A percentile compares a stretch with the other conserved stretches of the same genome.
Evolutionary conservation across 306 rosid species (phyloP).

Genomic region (Cucumis hystrix): DNA sequence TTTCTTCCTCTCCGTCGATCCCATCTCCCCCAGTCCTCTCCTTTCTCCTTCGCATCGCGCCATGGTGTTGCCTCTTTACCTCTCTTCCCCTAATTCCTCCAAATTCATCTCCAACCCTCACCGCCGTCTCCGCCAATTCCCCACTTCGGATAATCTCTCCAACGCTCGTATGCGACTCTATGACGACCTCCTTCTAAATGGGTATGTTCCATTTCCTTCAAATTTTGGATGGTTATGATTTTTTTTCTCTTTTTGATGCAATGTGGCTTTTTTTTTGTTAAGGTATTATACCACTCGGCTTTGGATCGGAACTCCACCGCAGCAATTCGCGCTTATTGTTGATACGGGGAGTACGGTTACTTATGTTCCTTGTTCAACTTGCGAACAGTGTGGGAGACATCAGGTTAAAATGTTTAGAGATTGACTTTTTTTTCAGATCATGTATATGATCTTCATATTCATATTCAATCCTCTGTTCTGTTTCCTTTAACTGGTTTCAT

Average conservation of each 20-base stretch:
- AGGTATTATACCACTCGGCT: slow-evolving; percentile 86
- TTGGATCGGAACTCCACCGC: slow-evolving; percentile 96
- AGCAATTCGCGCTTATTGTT: slow-evolving; percentile 78
- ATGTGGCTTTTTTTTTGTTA: neutral
- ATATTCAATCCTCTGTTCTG: neutral
- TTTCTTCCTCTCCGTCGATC: slow-evolving; percentile 18
- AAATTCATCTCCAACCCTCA: slow-evolving; percentile 17
- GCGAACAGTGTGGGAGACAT: slow-evolving; percentile 71
- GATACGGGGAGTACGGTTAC: slow-evolving; percentile 97
- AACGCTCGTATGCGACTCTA: slow-evolving; percentile 82
- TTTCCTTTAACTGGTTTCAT: neutral
- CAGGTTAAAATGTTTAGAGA: slow-evolving; percentile 17
- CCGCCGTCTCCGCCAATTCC: slow-evolving; percentile 51
- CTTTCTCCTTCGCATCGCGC: slow-evolving; percentile 28
- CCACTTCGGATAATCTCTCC: slow-evolving; percentile 66
- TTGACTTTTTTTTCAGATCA: neutral
- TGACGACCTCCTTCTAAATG: slow-evolving; percentile 84
- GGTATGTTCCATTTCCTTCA: slow-evolving; percentile 24
- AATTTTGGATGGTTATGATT: neutral
- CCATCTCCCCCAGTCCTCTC: slow-evolving; percentile 17
- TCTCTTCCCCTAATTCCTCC: slow-evolving; percentile 31
- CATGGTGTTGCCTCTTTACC: slow-evolving; percentile 66
- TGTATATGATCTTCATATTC: neutral
- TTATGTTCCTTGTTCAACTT: slow-evolving; percentile 81
- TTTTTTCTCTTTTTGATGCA: neutral